Evolutionary conservation across 2,329 filamentous ascomycete species (phyloP).

Genomic region (Fusarium sublunatum): DNA sequence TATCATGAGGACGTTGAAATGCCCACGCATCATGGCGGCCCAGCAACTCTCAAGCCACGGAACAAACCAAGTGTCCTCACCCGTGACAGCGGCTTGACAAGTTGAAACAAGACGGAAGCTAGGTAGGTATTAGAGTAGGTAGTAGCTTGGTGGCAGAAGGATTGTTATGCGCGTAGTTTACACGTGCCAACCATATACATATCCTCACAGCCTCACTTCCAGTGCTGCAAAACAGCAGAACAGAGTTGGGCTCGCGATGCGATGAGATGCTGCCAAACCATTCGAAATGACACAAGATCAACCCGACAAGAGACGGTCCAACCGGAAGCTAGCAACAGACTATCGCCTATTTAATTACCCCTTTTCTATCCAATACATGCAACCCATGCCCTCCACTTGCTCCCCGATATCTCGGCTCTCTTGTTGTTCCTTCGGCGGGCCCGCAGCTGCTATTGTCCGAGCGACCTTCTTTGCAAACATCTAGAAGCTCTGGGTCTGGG

Average conservation of each 20-base stretch:
- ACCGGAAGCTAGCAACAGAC: conserved; percentile 19
- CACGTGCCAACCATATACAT: background rate
- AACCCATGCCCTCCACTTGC: conserved; percentile 4
- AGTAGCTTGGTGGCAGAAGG: conserved; percentile 6
- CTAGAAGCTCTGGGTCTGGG: conserved; percentile 18
- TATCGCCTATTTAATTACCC: conserved; percentile 12
- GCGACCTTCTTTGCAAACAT: conserved; percentile 19
- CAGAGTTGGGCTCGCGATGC: background rate
- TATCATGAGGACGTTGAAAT: conserved; percentile 29
- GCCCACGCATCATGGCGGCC: conserved; percentile 29
- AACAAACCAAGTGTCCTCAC: conserved; percentile 24
- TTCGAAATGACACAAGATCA: conserved; percentile 30
- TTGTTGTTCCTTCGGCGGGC: conserved; percentile 5
- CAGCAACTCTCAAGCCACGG: conserved; percentile 24
- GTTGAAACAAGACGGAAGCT: conserved; percentile 26
- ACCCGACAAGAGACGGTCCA: conserved; percentile 29
- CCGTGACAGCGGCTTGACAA: conserved; percentile 11
- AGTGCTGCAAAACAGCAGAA: background rate
- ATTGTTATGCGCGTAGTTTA: conserved; percentile 11
- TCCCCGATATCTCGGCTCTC: conserved; percentile 8
- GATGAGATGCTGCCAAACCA: conserved; percentile 1
- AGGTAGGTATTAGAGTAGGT: conserved; percentile 8
- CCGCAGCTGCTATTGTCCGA: background rate
- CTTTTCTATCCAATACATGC: background rate
- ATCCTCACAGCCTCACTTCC: background rate